Percentiles rank a stretch among this genome's conserved stretches.
These are phyloP conservation scores for Citrus sinensis DNA, from an alignment of 345 rosid species.

Conservation along the genomic window DNA sequence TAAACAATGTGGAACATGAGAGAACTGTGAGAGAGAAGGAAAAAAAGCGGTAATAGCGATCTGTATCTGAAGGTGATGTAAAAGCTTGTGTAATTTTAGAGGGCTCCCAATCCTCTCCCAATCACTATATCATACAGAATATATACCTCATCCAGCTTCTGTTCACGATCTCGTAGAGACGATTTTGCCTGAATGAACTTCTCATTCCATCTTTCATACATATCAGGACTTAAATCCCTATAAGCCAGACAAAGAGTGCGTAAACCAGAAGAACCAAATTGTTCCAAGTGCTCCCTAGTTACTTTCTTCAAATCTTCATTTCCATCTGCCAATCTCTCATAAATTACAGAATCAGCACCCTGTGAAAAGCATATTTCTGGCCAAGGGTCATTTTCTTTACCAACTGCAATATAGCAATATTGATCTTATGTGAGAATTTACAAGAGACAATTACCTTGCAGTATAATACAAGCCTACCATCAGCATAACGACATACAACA, in stretches of 20 bases:
- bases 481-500: conserved; percentile 93
- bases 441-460: conserved; percentile 69
- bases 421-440: conserved; percentile 10
- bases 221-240: conserved; percentile 64
- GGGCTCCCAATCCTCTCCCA: background rate
- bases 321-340: conserved; percentile 79
- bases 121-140: background rate
- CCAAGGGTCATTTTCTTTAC: conserved; percentile 29
- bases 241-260: conserved; percentile 99
- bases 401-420: conserved; percentile 3
- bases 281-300: conserved; percentile 84
- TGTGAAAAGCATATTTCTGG: conserved; percentile 35
- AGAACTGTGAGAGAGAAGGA: no score
- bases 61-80: background rate
- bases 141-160: conserved; percentile 92
- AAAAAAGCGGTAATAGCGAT: no score
- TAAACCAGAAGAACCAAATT: conserved; percentile 93
- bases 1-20: no score
- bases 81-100: background rate
- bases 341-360: conserved; percentile 99
- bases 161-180: conserved; percentile 90
- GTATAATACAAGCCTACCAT: conserved; percentile 94
- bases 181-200: conserved; percentile 97
- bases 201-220: conserved; percentile 94
- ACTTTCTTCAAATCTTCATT: conserved; percentile 66